Base-by-base conservation (phyloP, 306 rosid genomes). In the Pterocarpus macrocarpus region DNA sequence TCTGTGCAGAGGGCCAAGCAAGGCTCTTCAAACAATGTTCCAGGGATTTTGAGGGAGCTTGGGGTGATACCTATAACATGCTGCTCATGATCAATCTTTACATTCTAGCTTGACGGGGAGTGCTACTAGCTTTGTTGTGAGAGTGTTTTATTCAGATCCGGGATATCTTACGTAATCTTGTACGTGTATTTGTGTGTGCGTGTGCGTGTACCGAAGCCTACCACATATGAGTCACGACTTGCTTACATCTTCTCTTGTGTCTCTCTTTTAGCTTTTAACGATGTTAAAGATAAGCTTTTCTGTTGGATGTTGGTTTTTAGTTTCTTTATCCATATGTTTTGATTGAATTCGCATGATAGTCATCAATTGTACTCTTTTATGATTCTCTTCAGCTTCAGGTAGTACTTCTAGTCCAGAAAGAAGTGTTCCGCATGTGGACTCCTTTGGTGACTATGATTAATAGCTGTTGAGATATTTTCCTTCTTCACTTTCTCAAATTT, bases 361-460 rank as follows among this genome's bases (percentile, higher is more conserved):
- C 70, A 69, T n/a, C 0, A 15, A 28, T 67, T 47, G 71, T 22
- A 11, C 10, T 71, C 3, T 7, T 79, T 56, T 64, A 65, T 57
- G 64, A 16, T 70, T 73, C 3, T 81, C 55, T 59, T 77, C 36
- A 71, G 41, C 50, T 79, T 82, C 81, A 90, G 95, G 97, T 65
- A 85, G 91, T 34, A 70, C 91, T 75, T 90, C 97, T 36, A 89
- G 77, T 79, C 76, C 94, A 6, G 74, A 82, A 80, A 83, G 87
- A 75, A 76, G 1, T 44, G 83, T 93, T 63, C 90, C 91, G 58
- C 97, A 91, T 79, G 95, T 95, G 53, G 86, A 89, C 36, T 86
- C 95, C 71, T 93, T 95, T 68, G 97, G 85, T 47, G 95, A 95
- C 76, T 44, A 89, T 58, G 86, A 89, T 56, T 47, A 62, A 44